A percentile compares a stretch with the other conserved stretches of the same genome.
Conservation (phyloP, 768 basidiomycete species). For the Mrakia blollopis region DNA sequence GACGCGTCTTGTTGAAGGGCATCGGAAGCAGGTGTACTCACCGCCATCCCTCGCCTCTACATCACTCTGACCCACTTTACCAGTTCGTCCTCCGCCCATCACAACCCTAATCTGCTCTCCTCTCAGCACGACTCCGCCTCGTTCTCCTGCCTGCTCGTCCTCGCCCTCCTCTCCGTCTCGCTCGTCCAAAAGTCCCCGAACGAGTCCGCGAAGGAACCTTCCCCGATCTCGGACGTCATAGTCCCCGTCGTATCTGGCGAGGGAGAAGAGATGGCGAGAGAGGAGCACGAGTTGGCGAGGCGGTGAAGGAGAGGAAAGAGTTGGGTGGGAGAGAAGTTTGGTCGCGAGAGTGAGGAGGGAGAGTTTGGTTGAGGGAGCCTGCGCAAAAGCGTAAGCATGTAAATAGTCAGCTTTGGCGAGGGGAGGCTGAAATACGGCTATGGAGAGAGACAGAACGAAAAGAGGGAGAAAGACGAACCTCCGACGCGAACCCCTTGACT, state of each 20-base stretch:
- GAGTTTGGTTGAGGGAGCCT: constrained; percentile 23
- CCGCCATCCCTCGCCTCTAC: not conserved
- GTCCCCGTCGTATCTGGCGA: constrained; percentile 80
- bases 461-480: constrained; percentile 43
- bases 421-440: too few species aligned
- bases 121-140: constrained; percentile 42
- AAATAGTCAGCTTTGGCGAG: not conserved
- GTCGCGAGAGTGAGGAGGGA: constrained; percentile 68
- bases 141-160: constrained; percentile 45
- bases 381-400: not conserved
- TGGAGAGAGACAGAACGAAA: not conserved
- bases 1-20: not conserved
- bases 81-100: constrained; percentile 1
- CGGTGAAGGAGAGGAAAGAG: constrained; percentile 49
- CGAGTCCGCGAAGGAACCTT: constrained; percentile 67
- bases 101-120: constrained; percentile 23
- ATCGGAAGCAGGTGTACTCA: not conserved
- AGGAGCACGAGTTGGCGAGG: constrained; percentile 38
- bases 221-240: constrained; percentile 90
- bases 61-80: not conserved
- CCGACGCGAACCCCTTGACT: constrained; percentile 64
- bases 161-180: constrained; percentile 46
- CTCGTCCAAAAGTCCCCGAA: constrained; percentile 52
- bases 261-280: constrained; percentile 62
- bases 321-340: constrained; percentile 63